A percentile compares a stretch with the other conserved stretches of the same genome.
phyloP scores from a whole-genome alignment of 768 basidiomycete species.

The Termitomyces heimii region DNA sequence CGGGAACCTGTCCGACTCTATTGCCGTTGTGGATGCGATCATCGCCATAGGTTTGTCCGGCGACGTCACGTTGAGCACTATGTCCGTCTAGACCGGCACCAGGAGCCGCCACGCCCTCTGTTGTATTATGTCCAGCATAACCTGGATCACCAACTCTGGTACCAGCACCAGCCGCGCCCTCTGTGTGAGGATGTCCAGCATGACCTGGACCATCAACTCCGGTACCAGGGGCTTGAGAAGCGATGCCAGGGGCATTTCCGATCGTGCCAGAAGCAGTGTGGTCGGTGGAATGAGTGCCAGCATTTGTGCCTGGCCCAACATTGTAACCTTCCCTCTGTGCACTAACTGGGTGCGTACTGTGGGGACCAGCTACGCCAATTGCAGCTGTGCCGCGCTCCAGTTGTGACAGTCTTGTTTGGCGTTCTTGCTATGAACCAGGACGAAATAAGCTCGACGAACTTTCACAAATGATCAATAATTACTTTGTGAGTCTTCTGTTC shows the following conservation, averaged over 20 bases:
- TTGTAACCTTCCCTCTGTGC: background rate
- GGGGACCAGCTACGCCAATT: background rate
- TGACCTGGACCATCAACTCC: background rate
- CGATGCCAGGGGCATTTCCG: background rate
- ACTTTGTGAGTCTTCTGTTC: constrained; percentile 20
- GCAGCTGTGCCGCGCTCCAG: background rate
- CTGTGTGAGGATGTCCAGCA: background rate
- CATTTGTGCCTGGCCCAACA: background rate
- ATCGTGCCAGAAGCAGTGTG: background rate
- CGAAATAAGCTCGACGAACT: background rate
- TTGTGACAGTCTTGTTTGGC: constrained; percentile 4
- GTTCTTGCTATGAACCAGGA: background rate
- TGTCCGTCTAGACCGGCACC: background rate
- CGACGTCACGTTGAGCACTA: background rate
- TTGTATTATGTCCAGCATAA: background rate
- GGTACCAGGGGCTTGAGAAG: background rate
- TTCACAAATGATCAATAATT: background rate
- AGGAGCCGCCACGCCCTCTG: background rate
- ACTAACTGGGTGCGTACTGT: background rate
- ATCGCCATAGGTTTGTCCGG: background rate
- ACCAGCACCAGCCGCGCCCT: background rate
- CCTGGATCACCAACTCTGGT: background rate
- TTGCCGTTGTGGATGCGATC: background rate
- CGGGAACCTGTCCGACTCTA: background rate
- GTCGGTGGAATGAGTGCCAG: background rate